A percentile compares a stretch with the other conserved stretches of the same genome.
Conservation (phyloP, 78 protist genomes). For the Tieghemostelium lacteum region DNA sequence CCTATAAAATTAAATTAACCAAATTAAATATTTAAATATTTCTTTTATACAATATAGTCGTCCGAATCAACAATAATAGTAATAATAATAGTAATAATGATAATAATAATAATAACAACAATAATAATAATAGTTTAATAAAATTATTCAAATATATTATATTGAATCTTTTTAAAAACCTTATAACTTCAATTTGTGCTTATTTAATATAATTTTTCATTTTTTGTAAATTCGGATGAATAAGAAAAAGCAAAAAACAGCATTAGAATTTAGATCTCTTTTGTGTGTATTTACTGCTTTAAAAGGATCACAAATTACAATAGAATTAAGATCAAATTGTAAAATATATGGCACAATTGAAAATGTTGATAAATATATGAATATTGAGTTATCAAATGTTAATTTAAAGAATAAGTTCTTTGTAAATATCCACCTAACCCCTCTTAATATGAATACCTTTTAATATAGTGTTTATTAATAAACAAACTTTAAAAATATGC, state of each 20-base stretch:
- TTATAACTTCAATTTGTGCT: too few species aligned
- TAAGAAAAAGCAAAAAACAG: neutral
- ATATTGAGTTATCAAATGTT: constrained; percentile 34
- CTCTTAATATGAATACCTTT: too few species aligned
- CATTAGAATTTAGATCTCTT: constrained; percentile 13
- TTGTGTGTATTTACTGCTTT: constrained; percentile 43
- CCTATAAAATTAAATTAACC: constrained; percentile 11
- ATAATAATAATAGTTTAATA: too few species aligned
- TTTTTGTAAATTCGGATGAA: too few species aligned
- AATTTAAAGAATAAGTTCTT: constrained; percentile 8
- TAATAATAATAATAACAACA: too few species aligned
- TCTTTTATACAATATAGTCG: too few species aligned
- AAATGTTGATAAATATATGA: constrained; percentile 21
- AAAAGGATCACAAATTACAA: constrained; percentile 40
- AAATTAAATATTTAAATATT: neutral
- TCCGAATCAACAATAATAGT: too few species aligned
- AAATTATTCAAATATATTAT: too few species aligned
- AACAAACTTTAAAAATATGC: neutral
- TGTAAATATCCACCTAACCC: neutral
- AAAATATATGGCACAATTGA: constrained; percentile 25
- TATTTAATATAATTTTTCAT: too few species aligned
- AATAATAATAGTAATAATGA: too few species aligned
- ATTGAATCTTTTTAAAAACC: too few species aligned
- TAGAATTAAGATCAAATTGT: constrained; percentile 27
- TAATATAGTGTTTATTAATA: too few species aligned